Base-by-base conservation (phyloP, 2,329 filamentous ascomycete species). In the Colletotrichum cereale region DNA sequence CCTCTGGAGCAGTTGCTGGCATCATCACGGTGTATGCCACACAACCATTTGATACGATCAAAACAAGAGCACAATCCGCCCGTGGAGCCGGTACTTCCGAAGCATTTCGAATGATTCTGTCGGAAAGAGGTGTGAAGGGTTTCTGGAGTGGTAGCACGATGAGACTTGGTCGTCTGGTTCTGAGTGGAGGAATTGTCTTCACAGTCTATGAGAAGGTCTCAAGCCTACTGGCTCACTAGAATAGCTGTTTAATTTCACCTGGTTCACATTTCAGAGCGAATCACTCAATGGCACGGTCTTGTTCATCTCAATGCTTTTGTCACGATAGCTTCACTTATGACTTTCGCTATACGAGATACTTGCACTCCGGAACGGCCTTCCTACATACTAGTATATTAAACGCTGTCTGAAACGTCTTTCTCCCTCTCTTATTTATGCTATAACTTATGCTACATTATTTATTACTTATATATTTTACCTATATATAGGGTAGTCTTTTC, bases 141-240 rank as follows among this genome's bases (percentile, higher is more conserved):
- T 89, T 92, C 72, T 93, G 90, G 90, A 88, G 86, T 70, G 91
- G 91, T 0, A 92, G 90, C 42, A 88, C 89, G 0, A 92, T 93
- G 91, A 84, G 91, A 67, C 76, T 93, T 31, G 90, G 90, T 0
- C 79, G 91, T 72, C 86, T 90, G 4, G 84, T 92, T 0, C 85
- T 92, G 55, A 90, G 88, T 74, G 91, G 90, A n/a, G 90, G 90
- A 0, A 91, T 92, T 70, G 79, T 92, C 1, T 91, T 91, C 73
- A 89, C 88, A 2, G 86, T 87, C 2, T 91, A 91, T 76, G 90
- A 91, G 76, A 85, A 87, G 71, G 84, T 87, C 18, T 84, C 85
- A 0, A 82, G 83, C 34, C 68, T 89, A 24, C 80, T 89, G 5
- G 5, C 26, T 36, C 53, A 4, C 16, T 58, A 29, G 34, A 36